Conservation (phyloP, 768 basidiomycete genomes). For the Rhodotorula graminis region DNA sequence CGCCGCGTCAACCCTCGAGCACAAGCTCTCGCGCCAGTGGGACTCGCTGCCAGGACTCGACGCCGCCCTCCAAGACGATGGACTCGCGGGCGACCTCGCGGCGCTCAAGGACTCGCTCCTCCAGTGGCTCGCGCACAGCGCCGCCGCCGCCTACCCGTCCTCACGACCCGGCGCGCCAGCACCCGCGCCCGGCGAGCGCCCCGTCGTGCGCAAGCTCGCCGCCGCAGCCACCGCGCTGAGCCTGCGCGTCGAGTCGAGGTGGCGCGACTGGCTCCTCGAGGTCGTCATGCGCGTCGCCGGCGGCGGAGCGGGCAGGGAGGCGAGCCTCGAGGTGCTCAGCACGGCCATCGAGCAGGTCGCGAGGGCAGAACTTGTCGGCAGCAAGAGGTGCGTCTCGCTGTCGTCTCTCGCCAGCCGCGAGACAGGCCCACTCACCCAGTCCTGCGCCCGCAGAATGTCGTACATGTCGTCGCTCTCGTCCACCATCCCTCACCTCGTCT, state of each 20-base stretch:
- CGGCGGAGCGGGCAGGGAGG: conserved; percentile 27
- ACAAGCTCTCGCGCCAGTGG: conserved; percentile 19
- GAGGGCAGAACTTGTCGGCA: conserved; percentile 40
- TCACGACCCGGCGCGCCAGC: background rate
- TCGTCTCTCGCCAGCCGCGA: too few species aligned
- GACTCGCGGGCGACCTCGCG: too few species aligned
- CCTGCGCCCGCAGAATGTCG: conserved; percentile 25
- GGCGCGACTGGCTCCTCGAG: conserved; percentile 34
- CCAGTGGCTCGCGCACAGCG: conserved; percentile 16
- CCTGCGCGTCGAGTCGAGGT: conserved; percentile 6
- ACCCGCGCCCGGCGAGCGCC: conserved; percentile 8
- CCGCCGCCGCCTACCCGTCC: conserved; percentile 11
- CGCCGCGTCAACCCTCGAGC: conserved; percentile 22
- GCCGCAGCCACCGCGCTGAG: conserved; percentile 10
- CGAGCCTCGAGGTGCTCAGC: conserved; percentile 34
- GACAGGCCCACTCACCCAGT: too few species aligned
- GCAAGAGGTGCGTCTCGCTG: conserved; percentile 26
- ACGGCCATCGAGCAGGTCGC: conserved; percentile 38
- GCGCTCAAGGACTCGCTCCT: conserved; percentile 22
- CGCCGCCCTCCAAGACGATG: background rate
- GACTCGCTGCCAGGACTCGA: background rate
- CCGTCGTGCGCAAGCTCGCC: conserved; percentile 23
- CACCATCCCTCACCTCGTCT: conserved; percentile 34
- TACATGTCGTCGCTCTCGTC: conserved; percentile 38
- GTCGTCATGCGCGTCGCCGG: conserved; percentile 19